Percentiles rank a stretch among this genome's conserved stretches.
These are phyloP conservation scores for Diospyros lotus DNA, from an alignment of 148 eudicot species.

Conservation along the genomic window DNA sequence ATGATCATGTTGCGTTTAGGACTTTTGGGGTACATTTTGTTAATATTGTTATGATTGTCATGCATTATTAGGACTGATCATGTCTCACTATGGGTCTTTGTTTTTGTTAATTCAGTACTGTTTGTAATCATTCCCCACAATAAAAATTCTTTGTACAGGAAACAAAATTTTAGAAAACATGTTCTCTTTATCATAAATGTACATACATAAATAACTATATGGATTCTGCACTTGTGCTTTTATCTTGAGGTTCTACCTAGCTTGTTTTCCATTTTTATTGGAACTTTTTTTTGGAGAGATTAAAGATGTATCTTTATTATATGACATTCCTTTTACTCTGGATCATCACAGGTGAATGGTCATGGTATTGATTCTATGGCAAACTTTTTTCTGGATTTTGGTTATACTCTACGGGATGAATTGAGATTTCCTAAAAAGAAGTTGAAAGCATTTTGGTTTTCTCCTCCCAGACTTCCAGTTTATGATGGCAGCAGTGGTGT, in stretches of 20 bases:
- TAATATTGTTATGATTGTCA: background rate
- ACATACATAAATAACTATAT: background rate
- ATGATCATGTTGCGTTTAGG: slow-evolving; percentile 92
- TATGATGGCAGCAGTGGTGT: slow-evolving; percentile 51
- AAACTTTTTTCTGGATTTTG: slow-evolving; percentile 67
- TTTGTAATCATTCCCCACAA: background rate
- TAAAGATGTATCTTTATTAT: background rate
- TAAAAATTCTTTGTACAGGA: background rate
- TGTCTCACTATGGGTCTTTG: background rate
- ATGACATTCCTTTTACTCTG: background rate
- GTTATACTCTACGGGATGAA: slow-evolving; percentile 73
- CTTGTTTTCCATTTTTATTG: background rate
- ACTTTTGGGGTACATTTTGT: slow-evolving; percentile 77
- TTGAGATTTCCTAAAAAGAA: slow-evolving; percentile 89
- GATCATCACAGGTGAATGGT: slow-evolving; percentile 53
- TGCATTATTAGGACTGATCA: background rate
- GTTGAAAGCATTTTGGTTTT: slow-evolving; percentile 89
- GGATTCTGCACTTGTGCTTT: background rate
- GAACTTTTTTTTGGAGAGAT: background rate
- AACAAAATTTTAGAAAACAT: background rate
- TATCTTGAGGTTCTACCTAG: background rate
- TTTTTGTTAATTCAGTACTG: background rate
- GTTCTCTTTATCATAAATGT: background rate
- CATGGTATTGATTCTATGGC: slow-evolving; percentile 92
- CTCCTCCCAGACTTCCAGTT: slow-evolving; percentile 55